phyloP scores from a whole-genome alignment of 1,139 yeast genomes.

The Protomyces macrosporus region DNA sequence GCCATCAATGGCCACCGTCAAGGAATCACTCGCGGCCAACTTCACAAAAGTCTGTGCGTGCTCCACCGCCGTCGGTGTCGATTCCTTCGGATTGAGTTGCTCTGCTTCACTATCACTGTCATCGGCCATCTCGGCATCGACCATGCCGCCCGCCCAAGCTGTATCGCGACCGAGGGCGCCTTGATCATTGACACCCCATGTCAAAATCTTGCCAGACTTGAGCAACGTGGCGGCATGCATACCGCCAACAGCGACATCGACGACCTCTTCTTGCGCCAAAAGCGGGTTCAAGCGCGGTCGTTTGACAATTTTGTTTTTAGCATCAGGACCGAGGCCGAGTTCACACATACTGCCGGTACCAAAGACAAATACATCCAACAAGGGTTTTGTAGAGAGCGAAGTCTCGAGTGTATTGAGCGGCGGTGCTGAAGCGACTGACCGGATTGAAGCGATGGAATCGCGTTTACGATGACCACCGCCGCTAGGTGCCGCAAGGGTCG shows the following conservation, averaged over 20 bases:
- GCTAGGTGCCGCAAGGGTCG: not conserved
- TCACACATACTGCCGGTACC: slow-evolving; percentile 98
- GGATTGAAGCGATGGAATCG: not conserved
- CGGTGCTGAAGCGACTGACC: slow-evolving; percentile 4
- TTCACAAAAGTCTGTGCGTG: slow-evolving; percentile 61
- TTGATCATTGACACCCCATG: slow-evolving; percentile 97
- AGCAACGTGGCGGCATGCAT: slow-evolving; percentile 88
- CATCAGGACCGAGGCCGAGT: slow-evolving; percentile 84
- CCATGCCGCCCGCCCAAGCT: slow-evolving; percentile 55
- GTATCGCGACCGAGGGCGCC: slow-evolving; percentile 91
- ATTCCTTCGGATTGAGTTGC: slow-evolving; percentile 77
- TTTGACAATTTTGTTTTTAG: slow-evolving; percentile 84
- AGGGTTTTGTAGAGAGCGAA: not conserved
- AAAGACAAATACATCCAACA: slow-evolving; percentile 77
- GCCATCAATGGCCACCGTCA: slow-evolving; percentile 71
- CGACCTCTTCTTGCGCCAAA: slow-evolving; percentile 60
- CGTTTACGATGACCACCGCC: not conserved
- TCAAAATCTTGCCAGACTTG: slow-evolving; percentile 69
- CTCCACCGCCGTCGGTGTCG: slow-evolving; percentile 76
- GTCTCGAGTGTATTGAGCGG: slow-evolving; percentile 1
- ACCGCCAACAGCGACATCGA: slow-evolving; percentile 89
- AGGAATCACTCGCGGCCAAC: slow-evolving; percentile 87
- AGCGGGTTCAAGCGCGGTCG: slow-evolving; percentile 87
- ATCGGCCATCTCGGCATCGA: slow-evolving; percentile 49
- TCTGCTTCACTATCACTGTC: slow-evolving; percentile 73